Evolutionary conservation across 2,329 filamentous ascomycete species (phyloP).

Genomic region (Cryphonectria carpinicola): DNA sequence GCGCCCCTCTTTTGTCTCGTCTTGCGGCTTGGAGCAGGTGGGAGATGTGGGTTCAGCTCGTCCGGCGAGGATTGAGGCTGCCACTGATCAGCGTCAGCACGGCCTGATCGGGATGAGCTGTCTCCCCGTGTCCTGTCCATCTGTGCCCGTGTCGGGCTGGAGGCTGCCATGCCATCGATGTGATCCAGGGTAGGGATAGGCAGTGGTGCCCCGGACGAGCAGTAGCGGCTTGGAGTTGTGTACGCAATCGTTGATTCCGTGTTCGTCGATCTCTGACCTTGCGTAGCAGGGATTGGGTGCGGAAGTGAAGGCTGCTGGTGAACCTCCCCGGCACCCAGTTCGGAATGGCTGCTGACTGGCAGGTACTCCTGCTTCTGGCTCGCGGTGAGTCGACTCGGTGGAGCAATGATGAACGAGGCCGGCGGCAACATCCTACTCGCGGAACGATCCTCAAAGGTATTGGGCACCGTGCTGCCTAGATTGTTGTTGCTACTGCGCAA

Average conservation of each 20-base stretch:
- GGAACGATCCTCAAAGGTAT: constrained; percentile 16
- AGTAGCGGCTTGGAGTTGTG: constrained; percentile 40
- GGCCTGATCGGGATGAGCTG: neutral
- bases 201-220: constrained; percentile 29
- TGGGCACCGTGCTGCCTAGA: constrained; percentile 13
- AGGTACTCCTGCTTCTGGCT: constrained; percentile 45
- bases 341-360: constrained; percentile 33
- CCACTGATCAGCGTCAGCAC: constrained; percentile 13
- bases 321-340: constrained; percentile 25
- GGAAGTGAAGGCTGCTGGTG: constrained; percentile 23
- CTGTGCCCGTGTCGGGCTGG: neutral
- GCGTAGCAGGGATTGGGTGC: constrained; percentile 14
- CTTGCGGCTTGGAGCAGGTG: neutral
- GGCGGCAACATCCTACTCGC: constrained; percentile 2
- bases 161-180: constrained; percentile 2
- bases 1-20: constrained; percentile 25
- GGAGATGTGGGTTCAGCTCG: constrained; percentile 19
- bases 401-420: constrained; percentile 40
- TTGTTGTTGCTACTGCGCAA: constrained; percentile 24
- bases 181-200: constrained; percentile 8
- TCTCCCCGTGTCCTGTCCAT: neutral
- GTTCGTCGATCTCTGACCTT: constrained; percentile 19
- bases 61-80: constrained; percentile 25
- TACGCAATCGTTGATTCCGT: constrained; percentile 42
- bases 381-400: constrained; percentile 39